Evolutionary conservation across 148 eudicot species (phyloP).

Genomic region (Persicaria maculosa): DNA sequence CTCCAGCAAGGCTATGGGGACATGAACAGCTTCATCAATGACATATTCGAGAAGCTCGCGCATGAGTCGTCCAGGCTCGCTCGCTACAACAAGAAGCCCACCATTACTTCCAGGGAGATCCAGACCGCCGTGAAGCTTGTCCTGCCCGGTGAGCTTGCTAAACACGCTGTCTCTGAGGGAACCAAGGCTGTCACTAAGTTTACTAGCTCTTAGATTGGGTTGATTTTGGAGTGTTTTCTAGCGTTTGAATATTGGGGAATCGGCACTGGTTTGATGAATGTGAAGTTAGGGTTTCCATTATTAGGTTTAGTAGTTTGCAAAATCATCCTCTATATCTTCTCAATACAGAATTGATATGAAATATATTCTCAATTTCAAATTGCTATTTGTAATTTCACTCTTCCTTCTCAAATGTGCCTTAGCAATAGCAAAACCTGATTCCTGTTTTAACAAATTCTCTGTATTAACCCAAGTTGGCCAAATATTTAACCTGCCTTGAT

Average conservation of each 20-base stretch:
- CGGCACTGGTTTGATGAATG: not conserved
- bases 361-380: no score
- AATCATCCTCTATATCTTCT: no score
- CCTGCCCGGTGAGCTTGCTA: constrained; percentile 22
- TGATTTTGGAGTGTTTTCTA: not conserved
- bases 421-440: no score
- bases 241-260: not conserved
- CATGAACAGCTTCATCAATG: constrained; percentile 22
- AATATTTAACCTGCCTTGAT: no score
- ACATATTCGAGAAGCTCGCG: constrained; percentile 22
- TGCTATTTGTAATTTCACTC: no score
- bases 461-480: no score
- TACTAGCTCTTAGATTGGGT: constrained; percentile 11
- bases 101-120: constrained; percentile 20
- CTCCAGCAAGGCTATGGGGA: constrained; percentile 22
- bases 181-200: constrained; percentile 22
- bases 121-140: constrained; percentile 22
- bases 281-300: not conserved
- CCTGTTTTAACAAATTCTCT: no score
- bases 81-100: constrained; percentile 24
- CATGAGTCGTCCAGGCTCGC: constrained; percentile 19
- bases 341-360: no score
- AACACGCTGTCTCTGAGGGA: constrained; percentile 22
- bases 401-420: no score
- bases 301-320: not conserved